Percentiles rank a stretch among this genome's conserved stretches.
Conservation (phyloP, 2,329 filamentous ascomycete species). For the Colletotrichum filicis region DNA sequence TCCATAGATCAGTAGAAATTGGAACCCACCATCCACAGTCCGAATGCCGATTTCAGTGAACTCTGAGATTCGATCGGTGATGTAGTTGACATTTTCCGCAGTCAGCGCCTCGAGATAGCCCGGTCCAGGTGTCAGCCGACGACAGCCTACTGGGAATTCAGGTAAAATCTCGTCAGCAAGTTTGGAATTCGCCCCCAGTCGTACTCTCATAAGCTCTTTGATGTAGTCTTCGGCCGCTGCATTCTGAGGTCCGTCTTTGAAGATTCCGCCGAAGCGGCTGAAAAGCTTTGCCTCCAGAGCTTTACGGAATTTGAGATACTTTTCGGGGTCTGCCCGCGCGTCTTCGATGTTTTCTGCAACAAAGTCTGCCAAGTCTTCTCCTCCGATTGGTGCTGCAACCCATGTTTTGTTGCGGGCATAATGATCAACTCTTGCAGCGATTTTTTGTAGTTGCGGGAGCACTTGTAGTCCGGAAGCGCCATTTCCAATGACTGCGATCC, state of each 20-base stretch:
- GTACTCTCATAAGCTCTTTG: not conserved
- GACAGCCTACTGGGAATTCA: not conserved
- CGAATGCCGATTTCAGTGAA: not conserved
- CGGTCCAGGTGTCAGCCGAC: not conserved
- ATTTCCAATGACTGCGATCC: slow-evolving; percentile 69
- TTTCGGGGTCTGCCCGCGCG: slow-evolving; percentile 69
- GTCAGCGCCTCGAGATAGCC: not conserved
- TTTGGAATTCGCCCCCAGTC: not conserved
- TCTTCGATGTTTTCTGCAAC: slow-evolving; percentile 56
- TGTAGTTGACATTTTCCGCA: not conserved
- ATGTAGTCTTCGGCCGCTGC: not conserved
- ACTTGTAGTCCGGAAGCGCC: slow-evolving; percentile 70
- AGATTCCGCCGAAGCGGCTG: not conserved
- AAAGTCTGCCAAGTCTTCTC: slow-evolving; percentile 66
- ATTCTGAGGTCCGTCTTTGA: not conserved
- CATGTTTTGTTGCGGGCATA: slow-evolving; percentile 74
- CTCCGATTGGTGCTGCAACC: slow-evolving; percentile 72
- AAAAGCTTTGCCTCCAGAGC: slow-evolving; percentile 60
- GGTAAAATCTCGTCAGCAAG: not conserved
- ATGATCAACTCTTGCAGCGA: slow-evolving; percentile 65
- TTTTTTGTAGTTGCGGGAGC: slow-evolving; percentile 61
- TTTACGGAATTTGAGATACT: slow-evolving; percentile 70
- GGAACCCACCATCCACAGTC: not conserved
- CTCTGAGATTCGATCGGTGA: not conserved
- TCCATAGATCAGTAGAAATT: not conserved